phyloP scores from a whole-genome alignment of 1,139 yeast genomes.

The Pichia sp. region DNA sequence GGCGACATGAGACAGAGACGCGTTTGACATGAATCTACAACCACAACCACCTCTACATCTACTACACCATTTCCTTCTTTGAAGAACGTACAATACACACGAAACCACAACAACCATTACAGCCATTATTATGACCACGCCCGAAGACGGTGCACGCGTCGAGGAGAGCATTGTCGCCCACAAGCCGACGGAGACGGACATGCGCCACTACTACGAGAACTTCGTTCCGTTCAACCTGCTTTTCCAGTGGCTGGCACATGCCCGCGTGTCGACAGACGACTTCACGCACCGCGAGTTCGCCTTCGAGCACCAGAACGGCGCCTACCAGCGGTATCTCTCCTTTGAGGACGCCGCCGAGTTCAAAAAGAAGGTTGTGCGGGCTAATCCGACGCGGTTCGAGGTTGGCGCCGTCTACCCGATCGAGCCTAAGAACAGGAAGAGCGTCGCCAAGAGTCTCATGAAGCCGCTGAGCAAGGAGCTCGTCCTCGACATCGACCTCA shows the following conservation, averaged over 20 bases:
- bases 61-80: too few species aligned
- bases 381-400: slow-evolving; percentile 89
- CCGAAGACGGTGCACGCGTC: too few species aligned
- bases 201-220: slow-evolving; percentile 70
- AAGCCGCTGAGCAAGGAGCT: slow-evolving; percentile 81
- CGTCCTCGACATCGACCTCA: slow-evolving; percentile 95
- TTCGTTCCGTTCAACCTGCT: slow-evolving; percentile 68
- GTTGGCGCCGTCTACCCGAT: slow-evolving; percentile 89
- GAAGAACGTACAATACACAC: too few species aligned
- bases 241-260: slow-evolving; percentile 86
- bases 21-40: too few species aligned
- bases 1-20: too few species aligned
- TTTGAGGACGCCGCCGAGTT: slow-evolving; percentile 66
- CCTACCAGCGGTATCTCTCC: slow-evolving; percentile 86
- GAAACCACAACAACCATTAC: too few species aligned
- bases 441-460: slow-evolving; percentile 73
- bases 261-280: slow-evolving; percentile 57
- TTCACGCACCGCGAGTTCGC: slow-evolving; percentile 93
- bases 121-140: too few species aligned
- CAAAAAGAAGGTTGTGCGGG: slow-evolving; percentile 62
- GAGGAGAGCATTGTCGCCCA: background rate
- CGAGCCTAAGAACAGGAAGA: slow-evolving; percentile 80
- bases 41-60: too few species aligned
- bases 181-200: slow-evolving; percentile 38
- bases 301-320: slow-evolving; percentile 78